Evolutionary conservation across 192 early-diverging fungal genomes (phyloP), one percentile per base, ranked within the genome.

Genomic region (Coemansia sp.): DNA sequence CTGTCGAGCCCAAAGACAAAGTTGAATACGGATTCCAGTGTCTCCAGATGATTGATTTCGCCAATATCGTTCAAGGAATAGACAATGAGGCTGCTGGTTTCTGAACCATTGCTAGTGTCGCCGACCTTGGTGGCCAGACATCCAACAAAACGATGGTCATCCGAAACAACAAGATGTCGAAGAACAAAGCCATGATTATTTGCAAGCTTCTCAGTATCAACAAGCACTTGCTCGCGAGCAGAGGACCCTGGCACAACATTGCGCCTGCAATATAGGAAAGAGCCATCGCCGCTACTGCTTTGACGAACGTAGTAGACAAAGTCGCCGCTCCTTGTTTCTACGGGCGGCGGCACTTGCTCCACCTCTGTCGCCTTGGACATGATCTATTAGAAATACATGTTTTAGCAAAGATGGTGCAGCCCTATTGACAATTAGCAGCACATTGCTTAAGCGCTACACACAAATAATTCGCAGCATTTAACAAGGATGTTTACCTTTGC

Each of bases 1-100:
- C 73, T 56, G 53, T 62, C 70, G 37, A 79, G 66, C 23, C 83
- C 86, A 53, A 85, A 87, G 3, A 88, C 89, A 82, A 88, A 90
- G 59, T 90, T 92, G 62, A 75, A 81, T 15, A 81, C 60, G 14
- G 34, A 42, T 9, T 64, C 57, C 75, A 91, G 11, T 79, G 72
- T 55, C 66, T 72, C 64, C 23, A 66, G 31, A 33, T 64, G 62
- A 74, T 70, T 64, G 23, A 54, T 52, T 14, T 29, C 9, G 6
- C 74, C 74, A 8, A 7, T 50, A 4, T 33, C 17, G 10, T 25
- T 20, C 8, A 74, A 42, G 2, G 62, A 65, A 17, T 65, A 73
- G 9, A 82, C 11, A 23, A 76, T 31, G 17, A 82, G 55, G 41
- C 37, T 62, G 36, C 71, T 60, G 2, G 75, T 57, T 36, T 82